These are phyloP conservation scores for Ogataea degrootiae DNA, from an alignment of 805 yeast species.

Conservation along the genomic window DNA sequence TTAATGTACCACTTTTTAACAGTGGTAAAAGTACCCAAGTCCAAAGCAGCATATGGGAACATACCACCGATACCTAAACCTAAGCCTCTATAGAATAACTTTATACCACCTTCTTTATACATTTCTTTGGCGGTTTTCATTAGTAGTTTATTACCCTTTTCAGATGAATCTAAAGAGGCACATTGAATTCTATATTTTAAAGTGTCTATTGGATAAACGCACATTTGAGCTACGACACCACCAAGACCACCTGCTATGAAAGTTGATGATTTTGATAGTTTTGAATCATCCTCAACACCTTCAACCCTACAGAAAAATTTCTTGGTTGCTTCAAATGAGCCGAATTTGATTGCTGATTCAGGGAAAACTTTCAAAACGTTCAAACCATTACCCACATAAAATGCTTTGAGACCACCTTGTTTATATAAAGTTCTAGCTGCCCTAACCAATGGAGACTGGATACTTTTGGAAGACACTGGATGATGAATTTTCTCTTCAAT, in stretches of 20 bases:
- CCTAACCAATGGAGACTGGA: constrained; percentile 69
- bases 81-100: constrained; percentile 81
- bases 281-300: constrained; percentile 65
- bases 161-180: constrained; percentile 64
- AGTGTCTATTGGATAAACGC: constrained; percentile 95
- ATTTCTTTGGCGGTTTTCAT: constrained; percentile 67
- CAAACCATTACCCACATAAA: constrained; percentile 93
- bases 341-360: constrained; percentile 95
- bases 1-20: constrained; percentile 72
- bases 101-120: constrained; percentile 74
- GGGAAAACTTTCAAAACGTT: constrained; percentile 94
- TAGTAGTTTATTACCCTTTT: constrained; percentile 59
- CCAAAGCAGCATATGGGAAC: constrained; percentile 96
- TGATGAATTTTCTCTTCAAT: constrained; percentile 37
- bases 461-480: constrained; percentile 38
- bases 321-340: constrained; percentile 87
- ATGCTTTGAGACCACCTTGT: constrained; percentile 83
- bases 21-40: constrained; percentile 87
- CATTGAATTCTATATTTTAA: constrained; percentile 91
- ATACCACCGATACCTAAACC: constrained; percentile 91
- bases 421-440: constrained; percentile 79
- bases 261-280: constrained; percentile 71
- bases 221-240: constrained; percentile 87
- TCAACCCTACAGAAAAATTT: constrained; percentile 66
- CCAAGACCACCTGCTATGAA: constrained; percentile 95